A percentile compares a stretch with the other conserved stretches of the same genome.
Evolutionary conservation across 148 eudicot genomes (phyloP).

Genomic region (Vaccinium macrocarpon): DNA sequence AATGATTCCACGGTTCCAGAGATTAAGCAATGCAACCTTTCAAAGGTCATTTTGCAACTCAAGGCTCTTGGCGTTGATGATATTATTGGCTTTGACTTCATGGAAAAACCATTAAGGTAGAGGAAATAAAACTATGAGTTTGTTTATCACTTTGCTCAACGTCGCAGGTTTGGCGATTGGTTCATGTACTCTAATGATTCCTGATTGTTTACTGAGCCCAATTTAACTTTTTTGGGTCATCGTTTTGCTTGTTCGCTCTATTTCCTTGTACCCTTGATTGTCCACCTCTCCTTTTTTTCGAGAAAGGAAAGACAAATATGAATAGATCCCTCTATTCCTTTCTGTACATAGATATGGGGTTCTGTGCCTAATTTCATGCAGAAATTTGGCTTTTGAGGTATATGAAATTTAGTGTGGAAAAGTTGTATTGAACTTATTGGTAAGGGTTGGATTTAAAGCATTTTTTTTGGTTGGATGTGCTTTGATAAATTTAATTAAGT

Average conservation of each 20-base stretch:
- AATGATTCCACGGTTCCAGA: conserved; percentile 84
- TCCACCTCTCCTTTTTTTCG: not conserved
- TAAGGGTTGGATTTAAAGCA: too few species aligned
- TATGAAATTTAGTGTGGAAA: not conserved
- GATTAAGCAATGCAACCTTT: conserved; percentile 77
- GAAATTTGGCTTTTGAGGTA: not conserved
- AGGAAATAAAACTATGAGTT: not conserved
- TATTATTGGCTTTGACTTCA: conserved; percentile 83
- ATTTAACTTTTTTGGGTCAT: not conserved
- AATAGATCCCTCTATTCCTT: not conserved
- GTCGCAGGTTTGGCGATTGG: not conserved
- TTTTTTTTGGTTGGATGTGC: too few species aligned
- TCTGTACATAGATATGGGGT: not conserved
- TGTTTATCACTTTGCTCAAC: not conserved
- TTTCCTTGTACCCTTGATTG: not conserved
- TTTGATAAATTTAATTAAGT: too few species aligned
- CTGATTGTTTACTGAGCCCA: not conserved
- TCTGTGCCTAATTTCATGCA: not conserved
- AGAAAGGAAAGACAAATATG: not conserved
- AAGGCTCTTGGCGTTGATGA: conserved; percentile 93
- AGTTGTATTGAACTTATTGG: too few species aligned
- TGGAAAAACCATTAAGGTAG: conserved; percentile 89
- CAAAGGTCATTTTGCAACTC: conserved; percentile 87
- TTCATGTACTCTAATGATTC: not conserved
- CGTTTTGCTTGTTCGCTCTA: not conserved